Evolutionary conservation across 2,329 filamentous ascomycete species (phyloP).

Genomic region (Penicillium thymicola): DNA sequence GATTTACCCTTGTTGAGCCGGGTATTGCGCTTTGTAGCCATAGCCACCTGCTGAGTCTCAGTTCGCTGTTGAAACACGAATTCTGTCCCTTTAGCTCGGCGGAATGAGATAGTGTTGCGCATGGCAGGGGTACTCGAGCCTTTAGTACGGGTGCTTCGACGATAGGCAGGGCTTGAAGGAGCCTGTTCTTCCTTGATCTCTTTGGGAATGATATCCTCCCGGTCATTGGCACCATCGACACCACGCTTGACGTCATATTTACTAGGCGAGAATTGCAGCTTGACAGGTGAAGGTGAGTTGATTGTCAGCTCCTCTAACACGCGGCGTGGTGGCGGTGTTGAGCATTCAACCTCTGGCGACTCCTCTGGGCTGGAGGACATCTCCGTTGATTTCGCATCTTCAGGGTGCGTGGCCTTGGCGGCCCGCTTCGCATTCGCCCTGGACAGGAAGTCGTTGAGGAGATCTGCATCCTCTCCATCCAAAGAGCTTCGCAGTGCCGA

Average conservation of each 20-base stretch:
- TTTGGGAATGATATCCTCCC: constrained; percentile 15
- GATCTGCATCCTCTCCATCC: constrained; percentile 38
- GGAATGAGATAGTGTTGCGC: constrained; percentile 42
- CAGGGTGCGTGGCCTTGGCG: constrained; percentile 31
- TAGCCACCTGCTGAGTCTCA: constrained; percentile 42
- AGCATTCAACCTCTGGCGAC: constrained; percentile 21
- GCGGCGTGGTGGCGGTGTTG: constrained; percentile 33
- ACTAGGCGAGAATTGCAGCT: constrained; percentile 26
- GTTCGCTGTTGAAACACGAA: constrained; percentile 44
- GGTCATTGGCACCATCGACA: constrained; percentile 5
- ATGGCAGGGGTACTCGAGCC: constrained; percentile 23
- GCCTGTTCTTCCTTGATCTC: constrained; percentile 18
- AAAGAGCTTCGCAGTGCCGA: constrained; percentile 38
- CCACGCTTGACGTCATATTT: constrained; percentile 22
- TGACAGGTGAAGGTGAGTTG: constrained; percentile 40
- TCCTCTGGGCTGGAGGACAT: constrained; percentile 14
- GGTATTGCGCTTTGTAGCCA: constrained; percentile 44
- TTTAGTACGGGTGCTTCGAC: constrained; percentile 39
- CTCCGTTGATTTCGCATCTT: constrained; percentile 18
- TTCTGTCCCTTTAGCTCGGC: constrained; percentile 45
- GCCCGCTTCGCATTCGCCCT: constrained; percentile 42
- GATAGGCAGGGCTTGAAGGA: constrained; percentile 28
- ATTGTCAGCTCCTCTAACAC: constrained; percentile 37
- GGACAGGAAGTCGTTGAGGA: constrained; percentile 42
- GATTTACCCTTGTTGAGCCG: constrained; percentile 42